Conservation (phyloP, 495 filamentous ascomycete species). For the Melanomma pulvis-pyrius region DNA sequence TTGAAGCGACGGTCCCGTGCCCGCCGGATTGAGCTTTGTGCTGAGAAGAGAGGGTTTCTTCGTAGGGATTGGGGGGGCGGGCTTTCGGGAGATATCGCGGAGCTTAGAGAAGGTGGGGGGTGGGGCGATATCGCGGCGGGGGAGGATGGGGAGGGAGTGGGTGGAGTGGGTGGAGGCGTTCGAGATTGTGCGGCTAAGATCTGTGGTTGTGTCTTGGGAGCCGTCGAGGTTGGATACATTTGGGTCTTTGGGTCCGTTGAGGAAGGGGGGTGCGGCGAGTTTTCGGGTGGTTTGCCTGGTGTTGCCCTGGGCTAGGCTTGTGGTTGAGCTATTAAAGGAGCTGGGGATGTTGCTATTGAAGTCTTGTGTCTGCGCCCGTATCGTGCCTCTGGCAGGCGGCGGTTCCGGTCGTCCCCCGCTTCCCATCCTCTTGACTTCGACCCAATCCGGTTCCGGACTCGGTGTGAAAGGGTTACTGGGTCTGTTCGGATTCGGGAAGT, state of each 20-base stretch:
- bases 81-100: constrained; percentile 40
- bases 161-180: constrained; percentile 12
- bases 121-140: constrained; percentile 3
- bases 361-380: constrained; percentile 10
- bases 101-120: constrained; percentile 13
- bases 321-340: neutral
- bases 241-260: neutral
- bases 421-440: constrained; percentile 50
- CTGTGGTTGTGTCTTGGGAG: neutral
- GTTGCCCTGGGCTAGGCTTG: constrained; percentile 8
- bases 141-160: constrained; percentile 20
- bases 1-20: constrained; percentile 26
- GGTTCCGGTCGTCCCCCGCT: constrained; percentile 17
- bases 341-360: constrained; percentile 13
- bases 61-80: constrained; percentile 42
- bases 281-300: constrained; percentile 18
- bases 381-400: constrained; percentile 24
- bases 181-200: constrained; percentile 8
- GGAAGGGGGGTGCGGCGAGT: constrained; percentile 14
- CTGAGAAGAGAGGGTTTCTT: constrained; percentile 48
- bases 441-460: constrained; percentile 77
- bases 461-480: constrained; percentile 79
- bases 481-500: constrained; percentile 69
- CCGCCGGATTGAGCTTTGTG: constrained; percentile 15
- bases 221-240: constrained; percentile 16